These are phyloP conservation scores for Aschersonia sp. DNA, from an alignment of 2,329 filamentous ascomycete genomes.

Conservation along the genomic window DNA sequence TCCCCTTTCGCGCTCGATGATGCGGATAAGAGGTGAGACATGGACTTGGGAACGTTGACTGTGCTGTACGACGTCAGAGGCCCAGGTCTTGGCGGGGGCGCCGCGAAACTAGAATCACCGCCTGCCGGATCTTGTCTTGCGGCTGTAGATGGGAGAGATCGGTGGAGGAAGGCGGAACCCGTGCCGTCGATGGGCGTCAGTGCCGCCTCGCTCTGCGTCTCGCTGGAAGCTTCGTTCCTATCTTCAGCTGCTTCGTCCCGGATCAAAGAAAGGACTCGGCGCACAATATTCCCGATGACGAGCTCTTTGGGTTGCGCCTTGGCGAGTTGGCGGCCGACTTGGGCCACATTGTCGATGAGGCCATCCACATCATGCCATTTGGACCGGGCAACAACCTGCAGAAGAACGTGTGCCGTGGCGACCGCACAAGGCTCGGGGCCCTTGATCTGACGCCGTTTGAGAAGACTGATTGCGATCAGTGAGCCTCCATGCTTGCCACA, in stretches of 20 bases:
- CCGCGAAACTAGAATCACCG: slow-evolving; percentile 13
- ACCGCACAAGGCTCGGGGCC: slow-evolving; percentile 81
- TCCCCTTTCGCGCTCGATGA: slow-evolving; percentile 34
- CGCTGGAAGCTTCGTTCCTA: slow-evolving; percentile 47
- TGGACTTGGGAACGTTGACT: slow-evolving; percentile 55
- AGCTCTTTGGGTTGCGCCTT: slow-evolving; percentile 81
- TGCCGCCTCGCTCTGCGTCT: slow-evolving; percentile 37
- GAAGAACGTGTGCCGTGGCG: slow-evolving; percentile 77
- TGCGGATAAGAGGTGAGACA: slow-evolving; percentile 78
- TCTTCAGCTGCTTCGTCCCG: slow-evolving; percentile 81
- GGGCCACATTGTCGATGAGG: slow-evolving; percentile 66
- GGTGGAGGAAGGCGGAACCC: slow-evolving; percentile 13
- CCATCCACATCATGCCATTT: slow-evolving; percentile 64
- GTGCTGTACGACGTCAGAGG: slow-evolving; percentile 48
- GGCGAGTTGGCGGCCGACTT: slow-evolving; percentile 62
- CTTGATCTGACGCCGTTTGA: slow-evolving; percentile 82
- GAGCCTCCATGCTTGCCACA: not conserved
- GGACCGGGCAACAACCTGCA: slow-evolving; percentile 71
- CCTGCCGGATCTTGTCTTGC: slow-evolving; percentile 19
- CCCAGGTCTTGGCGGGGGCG: slow-evolving; percentile 35
- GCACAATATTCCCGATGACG: slow-evolving; percentile 86
- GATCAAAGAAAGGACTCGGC: slow-evolving; percentile 78
- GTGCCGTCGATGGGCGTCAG: slow-evolving; percentile 25
- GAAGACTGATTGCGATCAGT: slow-evolving; percentile 27
- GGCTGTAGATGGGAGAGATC: slow-evolving; percentile 16